Evolutionary conservation across 139 green algal species (phyloP), one percentile per base, ranked within the genome.

Genomic region (Medakamo hakoo): DNA sequence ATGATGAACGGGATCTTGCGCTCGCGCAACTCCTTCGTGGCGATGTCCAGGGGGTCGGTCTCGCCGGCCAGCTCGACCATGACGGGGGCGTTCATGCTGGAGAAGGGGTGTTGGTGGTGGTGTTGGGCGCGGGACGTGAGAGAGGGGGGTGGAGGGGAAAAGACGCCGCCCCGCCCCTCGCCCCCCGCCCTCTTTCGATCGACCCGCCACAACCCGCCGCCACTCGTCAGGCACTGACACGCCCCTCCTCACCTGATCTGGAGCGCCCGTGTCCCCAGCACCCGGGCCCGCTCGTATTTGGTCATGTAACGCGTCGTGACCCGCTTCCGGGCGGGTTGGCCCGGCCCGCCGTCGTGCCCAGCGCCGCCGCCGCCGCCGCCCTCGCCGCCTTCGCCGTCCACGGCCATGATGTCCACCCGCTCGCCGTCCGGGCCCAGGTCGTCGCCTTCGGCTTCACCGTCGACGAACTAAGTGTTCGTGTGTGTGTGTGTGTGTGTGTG

Each of bases 1-100:
- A 99, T 91, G n/a, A 80, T 98, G 77, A 98, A 99, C 1, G 93
- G 93, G 57, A 99, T 94, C 69, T 95, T 96, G 74, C 90, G 92
- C 59, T 95, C 84, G 0, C 87, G 70, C 67, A 99, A 71, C 78
- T 98, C 92, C 71, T 93, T 96, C 68, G 83, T 81, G 3, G 91
- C 91, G 69, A 97, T 97, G 76, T 96, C 79, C 58, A 82, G 57
- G 2, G 57, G 63, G 57, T 66, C 70, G 4, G 83, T 88, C 68
- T 88, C 80, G 1, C 80, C 86, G 30, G 87, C 81, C 49, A 93
- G 72, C 30, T 91, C 82, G 57, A 97, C 88, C 87, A 97, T 93
- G 1, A 96, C 80, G 2, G 92, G 92, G 5, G 92, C 92, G 69
- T 98, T 98, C 92, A 98, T 97, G 68, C 77, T n/a, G n/a, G n/a